These are phyloP conservation scores for Aspergillus novoparasiticus DNA, from an alignment of 2,329 filamentous ascomycete species.

Conservation along the genomic window DNA sequence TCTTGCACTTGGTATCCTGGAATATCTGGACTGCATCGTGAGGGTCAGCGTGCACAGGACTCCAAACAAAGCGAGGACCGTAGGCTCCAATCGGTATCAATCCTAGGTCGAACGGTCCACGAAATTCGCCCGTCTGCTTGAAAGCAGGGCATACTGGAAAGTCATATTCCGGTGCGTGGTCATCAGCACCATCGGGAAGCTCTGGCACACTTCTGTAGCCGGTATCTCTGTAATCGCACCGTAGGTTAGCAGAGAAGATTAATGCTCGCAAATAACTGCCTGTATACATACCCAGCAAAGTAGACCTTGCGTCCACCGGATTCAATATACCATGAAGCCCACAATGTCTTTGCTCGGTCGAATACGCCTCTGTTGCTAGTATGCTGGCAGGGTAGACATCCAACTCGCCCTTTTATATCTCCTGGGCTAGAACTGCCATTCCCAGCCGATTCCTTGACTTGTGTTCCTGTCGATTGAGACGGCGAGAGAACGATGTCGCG, in stretches of 20 bases:
- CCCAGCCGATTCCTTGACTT: slow-evolving; percentile 32
- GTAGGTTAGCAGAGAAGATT: slow-evolving; percentile 6
- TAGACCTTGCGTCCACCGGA: slow-evolving; percentile 78
- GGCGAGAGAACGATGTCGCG: slow-evolving; percentile 68
- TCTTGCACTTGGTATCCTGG: slow-evolving; percentile 73
- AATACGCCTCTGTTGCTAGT: slow-evolving; percentile 68
- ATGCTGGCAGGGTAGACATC: slow-evolving; percentile 84
- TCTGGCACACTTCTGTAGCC: slow-evolving; percentile 80
- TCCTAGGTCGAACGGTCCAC: slow-evolving; percentile 87
- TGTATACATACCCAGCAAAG: slow-evolving; percentile 65
- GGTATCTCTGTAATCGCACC: slow-evolving; percentile 67
- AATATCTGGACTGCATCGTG: slow-evolving; percentile 90
- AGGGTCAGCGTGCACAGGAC: slow-evolving; percentile 81
- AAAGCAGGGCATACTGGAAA: slow-evolving; percentile 81
- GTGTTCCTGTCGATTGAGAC: slow-evolving; percentile 24
- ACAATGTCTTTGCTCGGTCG: slow-evolving; percentile 76
- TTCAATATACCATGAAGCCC: slow-evolving; percentile 81
- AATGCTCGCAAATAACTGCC: not conserved
- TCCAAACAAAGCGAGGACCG: slow-evolving; percentile 66
- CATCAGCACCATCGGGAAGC: slow-evolving; percentile 64
- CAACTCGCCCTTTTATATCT: slow-evolving; percentile 70
- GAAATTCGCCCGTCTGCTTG: slow-evolving; percentile 73
- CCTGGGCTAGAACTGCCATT: slow-evolving; percentile 23
- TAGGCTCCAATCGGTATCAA: slow-evolving; percentile 94
- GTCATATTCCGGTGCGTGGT: slow-evolving; percentile 69